These are phyloP conservation scores for Tetrapyrgos nigripes DNA, from an alignment of 1,284 basidiomycete species.

Conservation along the genomic window DNA sequence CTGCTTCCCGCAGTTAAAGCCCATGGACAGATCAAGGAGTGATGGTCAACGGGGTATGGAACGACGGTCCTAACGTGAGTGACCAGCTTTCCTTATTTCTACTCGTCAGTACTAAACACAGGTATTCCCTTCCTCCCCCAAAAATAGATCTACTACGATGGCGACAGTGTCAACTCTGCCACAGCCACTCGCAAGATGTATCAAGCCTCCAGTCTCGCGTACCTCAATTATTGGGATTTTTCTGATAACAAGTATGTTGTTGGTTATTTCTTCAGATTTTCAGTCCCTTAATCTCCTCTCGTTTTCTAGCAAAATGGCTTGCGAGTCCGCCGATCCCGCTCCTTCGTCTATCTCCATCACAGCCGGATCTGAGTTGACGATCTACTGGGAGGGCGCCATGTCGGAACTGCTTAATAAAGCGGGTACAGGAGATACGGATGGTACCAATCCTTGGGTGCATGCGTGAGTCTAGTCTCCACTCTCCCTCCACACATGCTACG, in stretches of 20 bases:
- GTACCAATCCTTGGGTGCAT: conserved; percentile 11
- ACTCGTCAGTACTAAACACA: background rate
- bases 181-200: conserved; percentile 13
- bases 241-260: conserved; percentile 10
- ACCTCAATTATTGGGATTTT: conserved; percentile 10
- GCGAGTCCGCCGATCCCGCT: conserved; percentile 10
- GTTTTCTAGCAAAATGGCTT: conserved; percentile 15
- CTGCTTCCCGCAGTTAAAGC: conserved; percentile 7
- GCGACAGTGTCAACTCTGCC: conserved; percentile 9
- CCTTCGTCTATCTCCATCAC: conserved; percentile 6
- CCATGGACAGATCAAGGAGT: conserved; percentile 14
- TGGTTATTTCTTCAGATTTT: background rate
- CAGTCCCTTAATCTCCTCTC: background rate
- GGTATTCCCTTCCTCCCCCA: background rate
- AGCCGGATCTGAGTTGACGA: conserved; percentile 5
- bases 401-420: conserved; percentile 9
- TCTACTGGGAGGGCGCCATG: conserved; percentile 15
- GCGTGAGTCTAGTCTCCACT: no score
- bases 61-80: conserved; percentile 15
- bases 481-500: no score
- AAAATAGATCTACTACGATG: conserved; percentile 16
- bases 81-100: background rate
- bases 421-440: conserved; percentile 7
- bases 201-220: conserved; percentile 5
- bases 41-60: conserved; percentile 7